These are phyloP conservation scores for Arabidopsis lyrata DNA, from an alignment of 441 rosid species.

Conservation along the genomic window DNA sequence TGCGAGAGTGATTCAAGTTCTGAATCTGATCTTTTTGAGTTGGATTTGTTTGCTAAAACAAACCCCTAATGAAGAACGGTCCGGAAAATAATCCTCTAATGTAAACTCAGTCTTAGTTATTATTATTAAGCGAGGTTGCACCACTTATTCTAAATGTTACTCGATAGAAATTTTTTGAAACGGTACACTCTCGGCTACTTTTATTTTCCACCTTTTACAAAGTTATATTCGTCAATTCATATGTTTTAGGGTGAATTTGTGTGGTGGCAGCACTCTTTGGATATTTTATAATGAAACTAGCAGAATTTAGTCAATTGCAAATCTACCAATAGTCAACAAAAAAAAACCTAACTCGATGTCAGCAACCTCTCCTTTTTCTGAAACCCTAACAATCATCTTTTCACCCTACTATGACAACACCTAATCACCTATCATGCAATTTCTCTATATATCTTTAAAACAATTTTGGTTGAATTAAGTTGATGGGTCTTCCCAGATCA, in stretches of 20 bases:
- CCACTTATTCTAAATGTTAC: not conserved
- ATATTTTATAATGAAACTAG: slow-evolving; percentile 5
- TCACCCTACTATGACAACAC: not conserved
- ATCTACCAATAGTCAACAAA: not conserved
- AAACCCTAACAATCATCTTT: not conserved
- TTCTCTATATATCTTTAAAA: not conserved
- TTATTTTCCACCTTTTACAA: not conserved
- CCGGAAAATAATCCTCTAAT: slow-evolving; percentile 1
- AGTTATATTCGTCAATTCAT: not conserved
- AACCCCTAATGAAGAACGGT: slow-evolving; percentile 24
- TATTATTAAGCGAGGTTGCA: not conserved
- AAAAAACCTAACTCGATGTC: not conserved
- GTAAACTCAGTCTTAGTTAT: not conserved
- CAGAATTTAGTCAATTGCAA: not conserved
- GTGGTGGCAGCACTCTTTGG: not conserved
- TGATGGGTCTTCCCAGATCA: not conserved
- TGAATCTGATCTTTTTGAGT: slow-evolving; percentile 94
- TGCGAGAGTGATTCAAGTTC: slow-evolving; percentile 87
- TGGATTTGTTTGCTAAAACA: slow-evolving; percentile 50
- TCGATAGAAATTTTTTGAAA: not conserved
- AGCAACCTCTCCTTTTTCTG: not conserved
- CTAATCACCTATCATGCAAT: not conserved
- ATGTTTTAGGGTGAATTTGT: not conserved
- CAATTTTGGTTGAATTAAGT: not conserved
- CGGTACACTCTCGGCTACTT: not conserved